Conservation (phyloP, 176 grass and related monocot genomes). For the Eleusine coracana region DNA sequence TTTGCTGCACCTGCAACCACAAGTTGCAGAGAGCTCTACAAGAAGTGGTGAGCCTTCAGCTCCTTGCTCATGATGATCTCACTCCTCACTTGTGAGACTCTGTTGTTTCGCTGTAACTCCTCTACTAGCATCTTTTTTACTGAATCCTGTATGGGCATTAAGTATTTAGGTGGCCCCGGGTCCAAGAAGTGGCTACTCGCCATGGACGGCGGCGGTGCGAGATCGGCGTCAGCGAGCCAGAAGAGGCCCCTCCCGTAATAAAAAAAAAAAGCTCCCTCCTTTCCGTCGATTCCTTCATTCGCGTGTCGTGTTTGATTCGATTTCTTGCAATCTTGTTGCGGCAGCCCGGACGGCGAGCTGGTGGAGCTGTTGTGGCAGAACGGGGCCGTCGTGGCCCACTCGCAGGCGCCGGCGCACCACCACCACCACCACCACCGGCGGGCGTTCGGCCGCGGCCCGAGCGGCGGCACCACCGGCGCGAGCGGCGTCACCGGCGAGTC, state of each 20-base stretch:
- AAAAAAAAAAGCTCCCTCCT: not conserved
- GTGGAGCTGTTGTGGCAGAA: constrained; percentile 89
- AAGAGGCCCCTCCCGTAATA: constrained; percentile 27
- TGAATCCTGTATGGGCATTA: constrained; percentile 10
- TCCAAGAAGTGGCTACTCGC: constrained; percentile 11
- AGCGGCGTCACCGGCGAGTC: constrained; percentile 53
- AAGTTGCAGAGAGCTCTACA: not conserved
- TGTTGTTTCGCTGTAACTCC: not conserved
- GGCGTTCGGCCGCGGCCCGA: not conserved
- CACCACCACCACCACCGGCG: not conserved
- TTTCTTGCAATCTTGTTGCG: not conserved
- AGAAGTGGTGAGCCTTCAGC: not conserved
- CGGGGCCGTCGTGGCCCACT: constrained; percentile 63
- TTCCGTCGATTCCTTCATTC: constrained; percentile 13
- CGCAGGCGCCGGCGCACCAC: constrained; percentile 46
- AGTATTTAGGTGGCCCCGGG: not conserved
- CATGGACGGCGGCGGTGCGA: constrained; percentile 35
- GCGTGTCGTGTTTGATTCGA: not conserved
- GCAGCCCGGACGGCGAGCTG: constrained; percentile 64
- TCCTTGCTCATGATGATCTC: constrained; percentile 13
- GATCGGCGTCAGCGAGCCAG: not conserved
- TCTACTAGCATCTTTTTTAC: not conserved
- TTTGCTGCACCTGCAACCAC: not conserved
- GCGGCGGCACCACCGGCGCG: constrained; percentile 1
- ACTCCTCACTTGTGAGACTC: not conserved